Conservation (phyloP, 306 rosid genomes). For the Gillenia trifoliata region DNA sequence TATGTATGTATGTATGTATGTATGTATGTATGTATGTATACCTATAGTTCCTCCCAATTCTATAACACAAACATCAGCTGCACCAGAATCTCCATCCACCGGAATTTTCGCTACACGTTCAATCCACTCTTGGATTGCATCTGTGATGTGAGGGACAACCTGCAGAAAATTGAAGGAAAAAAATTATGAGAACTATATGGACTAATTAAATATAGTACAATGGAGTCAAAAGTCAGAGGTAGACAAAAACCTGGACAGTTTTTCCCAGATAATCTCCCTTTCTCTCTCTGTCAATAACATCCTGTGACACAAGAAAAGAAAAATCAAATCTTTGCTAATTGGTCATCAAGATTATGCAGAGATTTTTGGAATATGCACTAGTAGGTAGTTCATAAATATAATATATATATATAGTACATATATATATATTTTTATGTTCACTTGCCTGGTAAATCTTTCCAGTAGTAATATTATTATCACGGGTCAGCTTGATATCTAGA, state of each 20-base stretch:
- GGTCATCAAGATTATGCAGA: background rate
- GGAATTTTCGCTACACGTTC: conserved; percentile 39
- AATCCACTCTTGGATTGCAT: conserved; percentile 52
- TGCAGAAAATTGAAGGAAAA: background rate
- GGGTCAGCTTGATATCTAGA: conserved; percentile 75
- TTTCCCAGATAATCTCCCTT: conserved; percentile 51
- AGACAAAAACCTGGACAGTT: conserved; percentile 47
- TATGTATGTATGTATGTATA: background rate
- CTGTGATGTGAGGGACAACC: conserved; percentile 59
- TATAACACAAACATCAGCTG: conserved; percentile 52
- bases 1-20: background rate
- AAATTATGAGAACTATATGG: background rate
- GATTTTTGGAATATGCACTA: background rate
- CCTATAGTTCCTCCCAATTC: conserved; percentile 56
- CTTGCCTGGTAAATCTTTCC: conserved; percentile 96
- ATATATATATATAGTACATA: background rate
- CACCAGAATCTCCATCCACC: conserved; percentile 41
- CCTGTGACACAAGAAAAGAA: conserved; percentile 21
- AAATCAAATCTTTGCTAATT: background rate
- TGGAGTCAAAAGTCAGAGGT: background rate
- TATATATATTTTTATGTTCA: background rate
- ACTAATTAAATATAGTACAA: background rate
- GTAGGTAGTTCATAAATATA: background rate
- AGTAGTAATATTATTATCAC: conserved; percentile 90
- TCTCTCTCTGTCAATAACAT: conserved; percentile 43